Percentiles rank a stretch among this genome's conserved stretches.
Conservation (phyloP, 2,329 filamentous ascomycete species). For the Coleophoma cylindrospora region DNA sequence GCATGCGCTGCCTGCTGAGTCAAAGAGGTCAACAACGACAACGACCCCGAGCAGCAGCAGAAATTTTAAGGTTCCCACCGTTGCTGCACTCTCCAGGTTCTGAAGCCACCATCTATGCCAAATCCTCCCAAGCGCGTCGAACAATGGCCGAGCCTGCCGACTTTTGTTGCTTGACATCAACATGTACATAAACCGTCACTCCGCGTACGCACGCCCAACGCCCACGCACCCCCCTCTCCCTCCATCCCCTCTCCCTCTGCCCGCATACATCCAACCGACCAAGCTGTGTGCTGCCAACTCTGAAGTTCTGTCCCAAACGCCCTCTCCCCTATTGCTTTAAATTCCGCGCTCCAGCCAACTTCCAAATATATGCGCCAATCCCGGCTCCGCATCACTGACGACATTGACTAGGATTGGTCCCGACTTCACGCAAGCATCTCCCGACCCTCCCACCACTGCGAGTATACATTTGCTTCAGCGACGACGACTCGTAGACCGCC, state of each 20-base stretch:
- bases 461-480: not conserved
- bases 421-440: not conserved
- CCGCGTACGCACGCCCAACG: not conserved
- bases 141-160: not conserved
- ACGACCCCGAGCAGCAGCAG: no score
- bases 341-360: not conserved
- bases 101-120: no score
- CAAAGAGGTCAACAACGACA: no score
- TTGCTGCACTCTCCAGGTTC: no score
- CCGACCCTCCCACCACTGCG: not conserved
- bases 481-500: not conserved
- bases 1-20: no score
- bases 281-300: not conserved
- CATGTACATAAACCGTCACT: not conserved
- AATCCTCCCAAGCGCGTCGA: no score
- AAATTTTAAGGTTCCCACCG: no score
- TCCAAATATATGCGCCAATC: not conserved
- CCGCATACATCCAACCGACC: not conserved
- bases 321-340: not conserved
- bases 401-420: not conserved
- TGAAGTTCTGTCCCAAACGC: not conserved
- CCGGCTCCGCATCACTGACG: not conserved
- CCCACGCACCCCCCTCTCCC: not conserved
- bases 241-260: not conserved
- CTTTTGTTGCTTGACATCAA: not conserved